Conservation (phyloP, 192 early-diverging fungal species). For the Gaertneriomyces sp. region DNA sequence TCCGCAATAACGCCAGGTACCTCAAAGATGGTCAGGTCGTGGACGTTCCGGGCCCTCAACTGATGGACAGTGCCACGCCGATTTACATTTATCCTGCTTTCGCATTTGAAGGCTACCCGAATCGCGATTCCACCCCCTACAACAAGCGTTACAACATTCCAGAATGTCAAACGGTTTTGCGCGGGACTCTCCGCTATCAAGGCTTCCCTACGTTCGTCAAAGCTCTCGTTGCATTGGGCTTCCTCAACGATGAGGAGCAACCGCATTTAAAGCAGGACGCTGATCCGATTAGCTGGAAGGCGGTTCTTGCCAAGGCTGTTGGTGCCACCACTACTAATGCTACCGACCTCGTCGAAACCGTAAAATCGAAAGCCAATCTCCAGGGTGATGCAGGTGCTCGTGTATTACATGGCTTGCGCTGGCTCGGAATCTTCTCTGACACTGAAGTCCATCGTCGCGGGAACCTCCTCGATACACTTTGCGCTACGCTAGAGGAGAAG, state of each 20-base stretch:
- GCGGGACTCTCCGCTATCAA: constrained; percentile 92
- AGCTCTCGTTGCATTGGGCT: constrained; percentile 87
- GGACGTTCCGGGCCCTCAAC: constrained; percentile 72
- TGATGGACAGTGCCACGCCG: constrained; percentile 91
- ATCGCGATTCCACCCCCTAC: constrained; percentile 96
- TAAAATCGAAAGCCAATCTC: constrained; percentile 60
- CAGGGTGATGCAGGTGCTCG: constrained; percentile 35
- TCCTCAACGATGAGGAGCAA: constrained; percentile 74
- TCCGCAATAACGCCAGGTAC: constrained; percentile 91
- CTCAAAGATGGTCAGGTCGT: constrained; percentile 84
- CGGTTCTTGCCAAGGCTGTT: constrained; percentile 1
- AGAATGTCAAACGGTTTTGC: constrained; percentile 85
- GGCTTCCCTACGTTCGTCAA: constrained; percentile 92
- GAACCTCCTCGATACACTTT: constrained; percentile 75
- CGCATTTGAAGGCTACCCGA: constrained; percentile 92
- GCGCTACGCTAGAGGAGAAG: constrained; percentile 92
- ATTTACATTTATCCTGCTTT: constrained; percentile 94
- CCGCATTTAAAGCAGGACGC: constrained; percentile 47
- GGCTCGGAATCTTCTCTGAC: constrained; percentile 81
- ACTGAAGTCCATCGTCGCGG: constrained; percentile 63
- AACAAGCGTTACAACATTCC: constrained; percentile 90
- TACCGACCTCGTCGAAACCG: constrained; percentile 42
- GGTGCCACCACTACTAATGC: constrained; percentile 1
- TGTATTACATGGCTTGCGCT: constrained; percentile 47
- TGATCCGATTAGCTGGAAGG: constrained; percentile 60